Evolutionary conservation across 306 rosid genomes (phyloP).

Genomic region (Chamaecrista fasciculata): DNA sequence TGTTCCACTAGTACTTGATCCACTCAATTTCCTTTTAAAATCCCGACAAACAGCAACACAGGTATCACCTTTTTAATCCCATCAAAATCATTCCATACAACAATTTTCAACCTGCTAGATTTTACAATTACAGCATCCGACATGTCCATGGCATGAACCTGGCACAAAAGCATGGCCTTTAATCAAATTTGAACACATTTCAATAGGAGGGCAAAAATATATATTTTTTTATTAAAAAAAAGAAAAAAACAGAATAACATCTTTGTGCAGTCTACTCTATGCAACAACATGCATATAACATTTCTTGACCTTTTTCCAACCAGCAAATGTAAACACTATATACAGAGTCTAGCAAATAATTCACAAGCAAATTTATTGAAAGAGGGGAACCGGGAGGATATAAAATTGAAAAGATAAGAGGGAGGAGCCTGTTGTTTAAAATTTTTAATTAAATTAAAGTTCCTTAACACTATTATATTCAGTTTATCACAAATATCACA

Average conservation of each 20-base stretch:
- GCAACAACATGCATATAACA: background rate
- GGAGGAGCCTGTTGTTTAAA: background rate
- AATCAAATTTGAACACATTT: constrained; percentile 6
- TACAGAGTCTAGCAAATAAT: background rate
- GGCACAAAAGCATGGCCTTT: constrained; percentile 40
- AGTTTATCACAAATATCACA: too few relatives aligned
- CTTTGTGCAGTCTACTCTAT: background rate
- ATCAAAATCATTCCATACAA: constrained; percentile 98
- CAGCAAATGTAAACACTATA: background rate
- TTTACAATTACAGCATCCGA: constrained; percentile 85
- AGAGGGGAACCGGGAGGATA: background rate
- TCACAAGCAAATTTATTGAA: background rate
- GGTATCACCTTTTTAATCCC: constrained; percentile 86
- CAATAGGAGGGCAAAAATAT: background rate
- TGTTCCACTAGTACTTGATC: constrained; percentile 97
- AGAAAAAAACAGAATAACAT: background rate
- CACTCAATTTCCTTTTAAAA: constrained; percentile 96
- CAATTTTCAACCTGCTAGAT: constrained; percentile 89
- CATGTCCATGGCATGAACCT: constrained; percentile 79
- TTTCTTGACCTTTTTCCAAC: constrained; percentile 4
- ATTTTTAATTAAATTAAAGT: background rate
- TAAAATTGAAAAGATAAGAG: background rate
- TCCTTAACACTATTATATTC: background rate
- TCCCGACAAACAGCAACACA: constrained; percentile 94
- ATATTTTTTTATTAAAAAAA: too few relatives aligned